These are phyloP conservation scores for Trichopus zeylanicus DNA, from an alignment of 116 monocot genomes.

Conservation along the genomic window DNA sequence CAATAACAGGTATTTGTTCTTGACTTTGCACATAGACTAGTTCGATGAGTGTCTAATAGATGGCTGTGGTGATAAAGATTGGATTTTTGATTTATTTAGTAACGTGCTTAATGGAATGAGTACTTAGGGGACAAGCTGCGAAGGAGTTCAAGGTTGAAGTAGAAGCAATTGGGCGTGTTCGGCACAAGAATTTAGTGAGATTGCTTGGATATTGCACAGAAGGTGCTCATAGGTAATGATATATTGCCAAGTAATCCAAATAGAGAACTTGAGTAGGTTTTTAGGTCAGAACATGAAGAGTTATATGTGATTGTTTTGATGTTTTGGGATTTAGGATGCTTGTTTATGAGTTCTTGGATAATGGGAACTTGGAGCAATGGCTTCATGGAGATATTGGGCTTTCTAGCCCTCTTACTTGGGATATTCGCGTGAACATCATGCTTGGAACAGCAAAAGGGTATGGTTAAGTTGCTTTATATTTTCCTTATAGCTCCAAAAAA, in stretches of 20 bases:
- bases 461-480: background rate
- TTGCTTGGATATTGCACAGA: slow-evolving; percentile 75
- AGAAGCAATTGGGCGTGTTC: slow-evolving; percentile 71
- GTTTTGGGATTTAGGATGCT: slow-evolving; percentile 41
- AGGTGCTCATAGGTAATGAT: slow-evolving; percentile 52
- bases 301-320: background rate
- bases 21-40: too few relatives aligned
- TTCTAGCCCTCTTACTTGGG: slow-evolving; percentile 56
- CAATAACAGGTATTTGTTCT: slow-evolving; percentile 91
- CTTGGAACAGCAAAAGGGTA: slow-evolving; percentile 66
- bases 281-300: background rate
- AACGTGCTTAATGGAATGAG: too few relatives aligned
- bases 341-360: slow-evolving; percentile 71
- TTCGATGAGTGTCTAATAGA: too few relatives aligned
- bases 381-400: slow-evolving; percentile 46
- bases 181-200: slow-evolving; percentile 81
- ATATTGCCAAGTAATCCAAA: too few relatives aligned
- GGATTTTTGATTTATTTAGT: too few relatives aligned
- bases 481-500: too few relatives aligned
- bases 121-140: slow-evolving; percentile 86
- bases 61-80: too few relatives aligned
- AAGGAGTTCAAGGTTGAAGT: slow-evolving; percentile 81
- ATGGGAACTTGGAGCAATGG: slow-evolving; percentile 76
- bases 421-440: slow-evolving; percentile 53
- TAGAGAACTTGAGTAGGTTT: too few relatives aligned